phyloP scores from a whole-genome alignment of 352 stramenopile genomes.

The Discostella stelligera region DNA sequence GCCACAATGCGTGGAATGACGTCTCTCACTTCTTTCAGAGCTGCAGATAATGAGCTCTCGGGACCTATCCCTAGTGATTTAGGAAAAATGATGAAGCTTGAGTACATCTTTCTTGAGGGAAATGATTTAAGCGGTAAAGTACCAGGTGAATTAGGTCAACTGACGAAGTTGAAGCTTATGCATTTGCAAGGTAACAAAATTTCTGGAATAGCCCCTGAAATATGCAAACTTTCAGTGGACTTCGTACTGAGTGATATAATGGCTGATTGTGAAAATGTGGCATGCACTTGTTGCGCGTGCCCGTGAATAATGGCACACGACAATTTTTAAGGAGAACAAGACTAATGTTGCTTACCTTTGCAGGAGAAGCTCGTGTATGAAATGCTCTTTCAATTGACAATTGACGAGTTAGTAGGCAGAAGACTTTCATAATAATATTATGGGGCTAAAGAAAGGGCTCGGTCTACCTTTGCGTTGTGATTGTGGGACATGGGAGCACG shows the following conservation, averaged over 20 bases:
- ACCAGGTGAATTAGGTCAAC: conserved; percentile 43
- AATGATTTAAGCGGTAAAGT: conserved; percentile 57
- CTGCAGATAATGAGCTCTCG: conserved; percentile 54
- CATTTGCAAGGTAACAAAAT: conserved; percentile 45
- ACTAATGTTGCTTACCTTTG: not conserved
- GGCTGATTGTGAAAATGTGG: conserved; percentile 35
- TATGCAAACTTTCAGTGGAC: conserved; percentile 34
- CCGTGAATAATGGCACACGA: not conserved
- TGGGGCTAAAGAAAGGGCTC: too few species aligned
- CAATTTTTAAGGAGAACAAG: not conserved
- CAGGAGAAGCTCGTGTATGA: too few species aligned
- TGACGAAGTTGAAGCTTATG: conserved; percentile 51
- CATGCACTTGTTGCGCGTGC: conserved; percentile 39
- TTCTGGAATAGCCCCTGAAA: conserved; percentile 26
- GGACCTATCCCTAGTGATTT: conserved; percentile 55
- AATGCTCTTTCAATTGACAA: too few species aligned
- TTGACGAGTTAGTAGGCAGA: too few species aligned
- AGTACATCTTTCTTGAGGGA: conserved; percentile 47
- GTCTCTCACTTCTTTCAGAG: conserved; percentile 27
- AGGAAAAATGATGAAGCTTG: conserved; percentile 42
- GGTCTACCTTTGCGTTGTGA: too few species aligned
- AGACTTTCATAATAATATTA: too few species aligned
- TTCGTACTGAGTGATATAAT: conserved; percentile 41
- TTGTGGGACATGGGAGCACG: too few species aligned
- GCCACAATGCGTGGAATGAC: conserved; percentile 42